Evolutionary conservation across 164 flowering plant genomes (phyloP).

Genomic region (Vitis amurensis): DNA sequence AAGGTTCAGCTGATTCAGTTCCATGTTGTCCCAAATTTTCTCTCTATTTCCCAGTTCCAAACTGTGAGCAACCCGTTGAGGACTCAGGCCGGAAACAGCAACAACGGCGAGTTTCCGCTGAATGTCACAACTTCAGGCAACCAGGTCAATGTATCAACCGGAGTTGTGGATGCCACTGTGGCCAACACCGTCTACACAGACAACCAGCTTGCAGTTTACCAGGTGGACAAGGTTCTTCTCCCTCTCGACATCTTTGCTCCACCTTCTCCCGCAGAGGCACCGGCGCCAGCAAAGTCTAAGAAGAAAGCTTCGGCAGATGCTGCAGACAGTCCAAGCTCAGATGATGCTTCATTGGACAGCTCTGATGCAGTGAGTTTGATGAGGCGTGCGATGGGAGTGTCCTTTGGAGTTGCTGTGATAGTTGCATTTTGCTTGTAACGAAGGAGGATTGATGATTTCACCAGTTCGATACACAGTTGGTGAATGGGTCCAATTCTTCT

Average conservation of each 20-base stretch:
- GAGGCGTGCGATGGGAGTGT: not conserved
- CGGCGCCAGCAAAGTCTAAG: slow-evolving; percentile 25
- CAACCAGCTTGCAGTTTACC: slow-evolving; percentile 65
- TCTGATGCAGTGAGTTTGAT: slow-evolving; percentile 17
- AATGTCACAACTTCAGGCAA: slow-evolving; percentile 68
- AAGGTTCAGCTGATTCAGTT: slow-evolving; percentile 61
- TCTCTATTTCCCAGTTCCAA: slow-evolving; percentile 61
- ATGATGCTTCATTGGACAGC: slow-evolving; percentile 14
- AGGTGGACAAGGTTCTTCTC: slow-evolving; percentile 73
- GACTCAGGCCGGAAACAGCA: slow-evolving; percentile 71
- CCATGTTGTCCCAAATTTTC: slow-evolving; percentile 58
- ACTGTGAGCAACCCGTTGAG: slow-evolving; percentile 81
- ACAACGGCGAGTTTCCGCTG: slow-evolving; percentile 48
- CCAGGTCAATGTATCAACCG: slow-evolving; percentile 67
- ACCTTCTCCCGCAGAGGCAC: slow-evolving; percentile 60
- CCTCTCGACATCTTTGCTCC: slow-evolving; percentile 60
- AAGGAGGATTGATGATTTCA: not conserved
- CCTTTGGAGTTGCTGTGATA: slow-evolving; percentile 1
- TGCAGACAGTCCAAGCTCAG: slow-evolving; percentile 9
- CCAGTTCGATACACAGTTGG: no score
- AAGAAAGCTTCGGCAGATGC: slow-evolving; percentile 27
- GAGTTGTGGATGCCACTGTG: slow-evolving; percentile 53
- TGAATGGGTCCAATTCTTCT: no score
- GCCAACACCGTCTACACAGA: slow-evolving; percentile 58
- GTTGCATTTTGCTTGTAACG: slow-evolving; percentile 12